Evolutionary conservation across 805 yeast genomes (phyloP).

Genomic region (Yamadazyma ubonensis): DNA sequence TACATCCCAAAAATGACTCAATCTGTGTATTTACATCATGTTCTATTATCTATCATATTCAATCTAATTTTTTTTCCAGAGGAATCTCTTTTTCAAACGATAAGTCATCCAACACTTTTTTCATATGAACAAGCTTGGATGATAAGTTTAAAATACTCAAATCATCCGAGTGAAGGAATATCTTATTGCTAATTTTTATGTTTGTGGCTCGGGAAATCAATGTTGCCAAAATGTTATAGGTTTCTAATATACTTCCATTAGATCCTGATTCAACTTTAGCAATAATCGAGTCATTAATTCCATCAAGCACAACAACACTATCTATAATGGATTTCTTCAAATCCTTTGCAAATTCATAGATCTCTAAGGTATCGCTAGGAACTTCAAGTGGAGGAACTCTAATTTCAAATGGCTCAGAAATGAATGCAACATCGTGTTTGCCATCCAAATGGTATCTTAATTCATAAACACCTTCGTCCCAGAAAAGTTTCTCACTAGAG

Average conservation of each 20-base stretch:
- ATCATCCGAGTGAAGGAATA: slow-evolving; percentile 29
- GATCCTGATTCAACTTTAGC: slow-evolving; percentile 24
- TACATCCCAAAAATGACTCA: no score
- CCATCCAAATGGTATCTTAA: slow-evolving; percentile 67
- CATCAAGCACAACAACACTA: slow-evolving; percentile 26
- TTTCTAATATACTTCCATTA: slow-evolving; percentile 25
- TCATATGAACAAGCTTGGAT: slow-evolving; percentile 34
- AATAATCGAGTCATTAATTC: slow-evolving; percentile 28
- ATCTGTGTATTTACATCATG: no score
- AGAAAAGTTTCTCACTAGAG: slow-evolving; percentile 46
- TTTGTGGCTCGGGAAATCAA: slow-evolving; percentile 36
- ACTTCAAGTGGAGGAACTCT: slow-evolving; percentile 39
- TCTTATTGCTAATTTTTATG: slow-evolving; percentile 36
- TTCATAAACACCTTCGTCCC: slow-evolving; percentile 73
- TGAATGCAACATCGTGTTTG: slow-evolving; percentile 66
- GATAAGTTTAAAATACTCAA: slow-evolving; percentile 30
- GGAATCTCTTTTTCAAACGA: slow-evolving; percentile 18
- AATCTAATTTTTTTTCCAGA: slow-evolving; percentile 12
- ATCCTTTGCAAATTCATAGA: slow-evolving; percentile 28
- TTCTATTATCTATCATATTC: no score
- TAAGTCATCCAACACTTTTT: slow-evolving; percentile 36
- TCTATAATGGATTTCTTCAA: slow-evolving; percentile 34
- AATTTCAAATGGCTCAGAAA: slow-evolving; percentile 67
- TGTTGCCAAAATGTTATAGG: slow-evolving; percentile 26
- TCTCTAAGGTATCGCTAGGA: slow-evolving; percentile 28